Evolutionary conservation across 768 basidiomycete genomes (phyloP), one percentile per base, ranked within the genome.

Genomic region (Termitomyces bulborhizus): DNA sequence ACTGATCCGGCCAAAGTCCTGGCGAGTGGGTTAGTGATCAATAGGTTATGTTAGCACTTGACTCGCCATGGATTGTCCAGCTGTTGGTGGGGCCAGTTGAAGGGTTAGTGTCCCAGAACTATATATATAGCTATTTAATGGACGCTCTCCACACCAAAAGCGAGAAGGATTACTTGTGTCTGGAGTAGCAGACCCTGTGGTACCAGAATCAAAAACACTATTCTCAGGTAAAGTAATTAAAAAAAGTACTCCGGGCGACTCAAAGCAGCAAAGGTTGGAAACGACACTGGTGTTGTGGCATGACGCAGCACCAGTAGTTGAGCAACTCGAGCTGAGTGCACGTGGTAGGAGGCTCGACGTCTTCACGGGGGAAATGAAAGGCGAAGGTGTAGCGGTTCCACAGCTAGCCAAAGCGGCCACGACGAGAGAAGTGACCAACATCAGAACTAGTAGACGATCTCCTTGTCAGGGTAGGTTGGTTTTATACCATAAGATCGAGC

Each of bases 31-130:
- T 82, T 68, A 11, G 61, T 85, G 39, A 60, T 51, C 18, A 34
- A n/a, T 13, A 15, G 16, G 41, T 13, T 27, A 48, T 12, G 31
- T 15, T 13, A n/a, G n/a, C 4, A 27, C 48, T 26, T n/a, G 49
- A 61, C 77, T 46, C 55, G 83, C 87, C 85, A 52, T 87, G 87
- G 55, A 88, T 83, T 1, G 86, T 90, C 86, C 88, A 90, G 62
- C 82, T 84, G 61, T 85, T 60, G 9, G 65, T 66, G 5, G 88
- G 88, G 11, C 88, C 86, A 18, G 80, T 82, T 3, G 77, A 66
- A 0, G 84, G 81, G 46, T 81, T 62, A 2, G 82, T 85, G 58
- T 89, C 86, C 86, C 88, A 90, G 69, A 89, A 86, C 82, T 86
- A 66, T 21, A 40, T 86, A 66, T 21, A 40, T 16, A 26, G 31